A percentile compares a stretch with the other conserved stretches of the same genome.
These are phyloP conservation scores for Saturnispora hagleri DNA, from an alignment of 805 yeast species.

Conservation along the genomic window DNA sequence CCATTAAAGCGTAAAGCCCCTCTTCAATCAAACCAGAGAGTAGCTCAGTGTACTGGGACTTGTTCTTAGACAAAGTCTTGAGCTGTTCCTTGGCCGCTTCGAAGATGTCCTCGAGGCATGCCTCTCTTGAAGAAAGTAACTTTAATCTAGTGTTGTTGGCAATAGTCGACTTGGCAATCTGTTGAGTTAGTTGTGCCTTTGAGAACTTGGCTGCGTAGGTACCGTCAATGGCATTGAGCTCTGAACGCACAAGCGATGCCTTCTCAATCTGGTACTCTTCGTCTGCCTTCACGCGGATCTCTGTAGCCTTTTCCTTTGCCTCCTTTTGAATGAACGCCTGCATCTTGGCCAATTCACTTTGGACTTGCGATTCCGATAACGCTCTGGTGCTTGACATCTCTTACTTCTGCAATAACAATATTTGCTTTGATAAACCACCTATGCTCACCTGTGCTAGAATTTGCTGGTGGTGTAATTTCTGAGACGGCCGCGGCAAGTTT, in stretches of 20 bases:
- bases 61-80: conserved; percentile 45
- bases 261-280: conserved; percentile 98
- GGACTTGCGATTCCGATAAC: conserved; percentile 56
- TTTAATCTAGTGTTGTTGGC: conserved; percentile 93
- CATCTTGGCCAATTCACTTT: conserved; percentile 94
- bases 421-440: not conserved
- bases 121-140: conserved; percentile 78
- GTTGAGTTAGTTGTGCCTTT: conserved; percentile 88
- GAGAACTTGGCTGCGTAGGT: conserved; percentile 74
- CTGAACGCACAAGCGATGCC: conserved; percentile 88
- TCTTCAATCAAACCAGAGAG: conserved; percentile 77
- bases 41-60: conserved; percentile 54
- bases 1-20: conserved; percentile 62
- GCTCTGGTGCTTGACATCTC: conserved; percentile 29
- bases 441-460: not conserved
- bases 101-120: conserved; percentile 65
- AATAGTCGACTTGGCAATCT: conserved; percentile 89
- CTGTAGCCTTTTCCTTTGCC: conserved; percentile 98
- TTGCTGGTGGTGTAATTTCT: not conserved
- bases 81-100: conserved; percentile 58
- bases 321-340: conserved; percentile 98
- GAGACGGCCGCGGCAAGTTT: not conserved
- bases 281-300: conserved; percentile 89
- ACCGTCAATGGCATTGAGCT: conserved; percentile 79
- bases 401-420: not conserved